These are phyloP conservation scores for Achlya hypogyna DNA, from an alignment of 352 stramenopile genomes.

Conservation along the genomic window DNA sequence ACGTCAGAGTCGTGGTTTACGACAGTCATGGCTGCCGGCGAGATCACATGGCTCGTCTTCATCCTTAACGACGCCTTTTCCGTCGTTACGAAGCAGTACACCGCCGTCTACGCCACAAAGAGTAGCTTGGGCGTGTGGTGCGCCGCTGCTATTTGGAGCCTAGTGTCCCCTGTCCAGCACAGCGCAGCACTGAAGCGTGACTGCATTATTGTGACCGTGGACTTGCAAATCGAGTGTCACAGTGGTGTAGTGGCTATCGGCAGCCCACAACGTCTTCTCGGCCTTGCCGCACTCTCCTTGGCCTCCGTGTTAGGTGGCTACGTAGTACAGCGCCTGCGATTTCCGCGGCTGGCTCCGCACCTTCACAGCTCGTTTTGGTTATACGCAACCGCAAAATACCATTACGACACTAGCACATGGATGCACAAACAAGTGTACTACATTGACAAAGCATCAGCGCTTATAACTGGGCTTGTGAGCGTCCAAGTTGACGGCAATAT, in stretches of 20 bases:
- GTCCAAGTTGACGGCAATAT: background rate
- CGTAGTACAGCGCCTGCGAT: background rate
- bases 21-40: conserved; percentile 1
- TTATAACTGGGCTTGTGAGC: background rate
- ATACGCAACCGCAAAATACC: background rate
- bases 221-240: conserved; percentile 12
- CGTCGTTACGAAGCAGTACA: background rate
- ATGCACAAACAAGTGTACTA: background rate
- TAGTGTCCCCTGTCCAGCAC: background rate
- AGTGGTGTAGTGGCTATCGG: conserved; percentile 11
- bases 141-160: background rate
- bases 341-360: background rate
- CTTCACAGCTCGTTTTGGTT: background rate
- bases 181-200: background rate
- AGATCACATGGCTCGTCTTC: conserved; percentile 14
- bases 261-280: background rate
- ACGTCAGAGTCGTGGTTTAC: background rate
- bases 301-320: background rate
- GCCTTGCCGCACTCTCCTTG: background rate
- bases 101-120: background rate
- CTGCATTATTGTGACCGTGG: background rate
- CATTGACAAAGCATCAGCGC: conserved; percentile 7
- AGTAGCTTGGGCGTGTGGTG: background rate
- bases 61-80: conserved; percentile 17
- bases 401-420: background rate